Percentiles rank a stretch among this genome's conserved stretches.
phyloP scores from a whole-genome alignment of 306 rosid species.

The Sphenostylis stenocarpa region DNA sequence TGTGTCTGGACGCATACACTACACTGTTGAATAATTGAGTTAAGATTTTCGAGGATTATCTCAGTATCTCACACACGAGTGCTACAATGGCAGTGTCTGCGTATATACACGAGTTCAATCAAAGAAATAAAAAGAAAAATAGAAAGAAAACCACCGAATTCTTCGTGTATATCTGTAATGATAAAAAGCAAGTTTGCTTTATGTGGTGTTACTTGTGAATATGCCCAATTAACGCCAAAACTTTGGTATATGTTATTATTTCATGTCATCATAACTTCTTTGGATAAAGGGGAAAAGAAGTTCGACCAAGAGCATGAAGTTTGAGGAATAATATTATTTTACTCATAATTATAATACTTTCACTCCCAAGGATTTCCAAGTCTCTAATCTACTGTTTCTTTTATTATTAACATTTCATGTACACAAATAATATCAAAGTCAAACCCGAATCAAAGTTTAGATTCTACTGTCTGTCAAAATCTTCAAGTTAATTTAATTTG shows the following conservation, averaged over 20 bases:
- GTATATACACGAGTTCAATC: background rate
- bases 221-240: slow-evolving; percentile 42
- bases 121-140: background rate
- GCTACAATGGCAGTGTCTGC: background rate
- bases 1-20: background rate
- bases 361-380: background rate
- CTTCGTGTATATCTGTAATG: slow-evolving; percentile 25
- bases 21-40: slow-evolving; percentile 34
- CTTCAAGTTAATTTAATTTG: background rate
- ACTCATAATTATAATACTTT: background rate
- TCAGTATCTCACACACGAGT: slow-evolving; percentile 32
- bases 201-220: slow-evolving; percentile 21
- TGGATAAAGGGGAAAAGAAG: background rate
- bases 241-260: slow-evolving; percentile 40
- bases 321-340: slow-evolving; percentile 24
- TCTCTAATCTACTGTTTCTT: background rate
- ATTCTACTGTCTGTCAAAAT: background rate
- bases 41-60: slow-evolving; percentile 24
- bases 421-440: background rate
- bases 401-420: background rate
- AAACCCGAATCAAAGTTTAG: background rate
- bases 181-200: slow-evolving; percentile 34
- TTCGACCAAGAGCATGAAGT: background rate
- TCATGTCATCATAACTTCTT: slow-evolving; percentile 38
- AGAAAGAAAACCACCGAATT: slow-evolving; percentile 26